phyloP scores from a whole-genome alignment of 1,284 basidiomycete species.

The Cryptococcus sp. region DNA sequence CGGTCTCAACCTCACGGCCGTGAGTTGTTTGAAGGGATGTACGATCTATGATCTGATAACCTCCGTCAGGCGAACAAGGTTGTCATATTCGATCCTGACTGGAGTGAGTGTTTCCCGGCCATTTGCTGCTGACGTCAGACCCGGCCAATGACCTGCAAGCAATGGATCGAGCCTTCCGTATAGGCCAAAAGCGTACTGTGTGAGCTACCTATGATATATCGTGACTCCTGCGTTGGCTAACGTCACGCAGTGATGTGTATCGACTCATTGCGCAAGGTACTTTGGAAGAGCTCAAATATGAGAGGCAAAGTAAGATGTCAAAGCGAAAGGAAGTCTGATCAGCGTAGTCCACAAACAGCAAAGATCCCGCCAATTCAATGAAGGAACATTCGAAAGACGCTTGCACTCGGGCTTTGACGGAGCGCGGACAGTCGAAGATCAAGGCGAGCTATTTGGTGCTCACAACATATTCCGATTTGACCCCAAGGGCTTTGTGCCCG shows the following conservation, averaged over 20 bases:
- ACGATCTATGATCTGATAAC: neutral
- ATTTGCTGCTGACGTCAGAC: slow-evolving; percentile 27
- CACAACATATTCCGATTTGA: slow-evolving; percentile 52
- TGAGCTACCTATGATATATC: slow-evolving; percentile 20
- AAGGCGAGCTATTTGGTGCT: slow-evolving; percentile 49
- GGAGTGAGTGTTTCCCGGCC: slow-evolving; percentile 41
- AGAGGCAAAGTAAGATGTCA: slow-evolving; percentile 47
- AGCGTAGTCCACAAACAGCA: slow-evolving; percentile 47
- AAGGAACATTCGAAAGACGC: slow-evolving; percentile 48
- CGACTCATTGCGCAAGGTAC: slow-evolving; percentile 58
- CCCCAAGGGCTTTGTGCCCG: slow-evolving; percentile 41
- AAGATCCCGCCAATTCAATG: slow-evolving; percentile 44
- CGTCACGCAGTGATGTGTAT: slow-evolving; percentile 51
- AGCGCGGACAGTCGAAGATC: slow-evolving; percentile 25
- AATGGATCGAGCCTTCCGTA: slow-evolving; percentile 57
- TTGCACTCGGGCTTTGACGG: slow-evolving; percentile 45
- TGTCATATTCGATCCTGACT: slow-evolving; percentile 54
- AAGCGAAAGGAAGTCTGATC: neutral
- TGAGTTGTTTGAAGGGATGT: slow-evolving; percentile 16
- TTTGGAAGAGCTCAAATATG: slow-evolving; percentile 55
- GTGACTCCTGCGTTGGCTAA: neutral
- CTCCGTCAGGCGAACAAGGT: slow-evolving; percentile 52
- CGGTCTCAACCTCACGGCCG: slow-evolving; percentile 49
- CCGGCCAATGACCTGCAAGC: slow-evolving; percentile 54
- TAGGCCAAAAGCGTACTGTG: slow-evolving; percentile 59